Evolutionary conservation across 2,329 filamentous ascomycete species (phyloP).

Genomic region (Pyrenophora seminiperda): DNA sequence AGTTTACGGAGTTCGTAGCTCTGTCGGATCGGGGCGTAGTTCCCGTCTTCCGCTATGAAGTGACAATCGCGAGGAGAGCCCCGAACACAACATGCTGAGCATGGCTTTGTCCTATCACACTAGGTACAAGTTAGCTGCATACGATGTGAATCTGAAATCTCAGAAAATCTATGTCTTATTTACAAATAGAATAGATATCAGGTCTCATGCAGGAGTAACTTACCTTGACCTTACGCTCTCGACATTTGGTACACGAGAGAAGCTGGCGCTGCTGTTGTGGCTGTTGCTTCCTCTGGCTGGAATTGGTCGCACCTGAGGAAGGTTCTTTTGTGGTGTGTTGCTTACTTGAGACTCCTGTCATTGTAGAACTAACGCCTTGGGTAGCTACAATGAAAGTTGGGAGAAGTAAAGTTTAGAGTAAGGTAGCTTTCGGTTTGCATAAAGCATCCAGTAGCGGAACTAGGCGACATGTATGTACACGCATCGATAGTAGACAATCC

Average conservation of each 20-base stretch:
- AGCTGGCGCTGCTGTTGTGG: slow-evolving; percentile 52
- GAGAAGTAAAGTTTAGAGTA: not conserved
- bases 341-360: slow-evolving; percentile 21
- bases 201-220: slow-evolving; percentile 10
- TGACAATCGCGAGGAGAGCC: slow-evolving; percentile 55
- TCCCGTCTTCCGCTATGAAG: slow-evolving; percentile 54
- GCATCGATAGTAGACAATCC: not conserved
- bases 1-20: slow-evolving; percentile 56
- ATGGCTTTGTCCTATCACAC: slow-evolving; percentile 58
- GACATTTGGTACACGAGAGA: slow-evolving; percentile 56
- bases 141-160: too few species aligned
- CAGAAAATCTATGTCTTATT: not conserved
- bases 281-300: slow-evolving; percentile 43
- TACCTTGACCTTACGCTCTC: slow-evolving; percentile 57
- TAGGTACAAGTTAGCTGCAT: slow-evolving; percentile 18
- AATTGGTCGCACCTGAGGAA: slow-evolving; percentile 9
- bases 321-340: slow-evolving; percentile 18
- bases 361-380: not conserved
- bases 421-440: not conserved
- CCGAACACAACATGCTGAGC: slow-evolving; percentile 55
- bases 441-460: not conserved
- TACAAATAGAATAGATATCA: not conserved
- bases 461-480: not conserved
- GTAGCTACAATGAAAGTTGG: too few species aligned
- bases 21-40: slow-evolving; percentile 55